Evolutionary conservation across 1,284 basidiomycete species (phyloP), one percentile per base, ranked within the genome.

Genomic region (Tranzscheliella williamsii): DNA sequence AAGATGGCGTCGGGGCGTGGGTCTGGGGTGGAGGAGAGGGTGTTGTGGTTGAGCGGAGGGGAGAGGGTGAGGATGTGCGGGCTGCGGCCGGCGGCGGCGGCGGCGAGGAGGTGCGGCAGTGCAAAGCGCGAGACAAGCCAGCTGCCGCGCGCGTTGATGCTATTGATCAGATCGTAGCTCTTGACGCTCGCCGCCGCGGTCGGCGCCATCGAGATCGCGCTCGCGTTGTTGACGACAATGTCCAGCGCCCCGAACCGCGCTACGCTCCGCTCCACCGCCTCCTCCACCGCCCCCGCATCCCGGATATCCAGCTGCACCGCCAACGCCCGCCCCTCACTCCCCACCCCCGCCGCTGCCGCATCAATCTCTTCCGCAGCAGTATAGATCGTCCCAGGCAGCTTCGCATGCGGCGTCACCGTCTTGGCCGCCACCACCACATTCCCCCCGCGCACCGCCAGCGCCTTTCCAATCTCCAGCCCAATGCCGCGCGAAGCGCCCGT

Each of bases 281-380:
- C 38, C 30, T 75, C 50, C 1, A 78, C 73, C 3, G 60, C 63
- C 6, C 35, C 27, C 0, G 51, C 69, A 39, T 75, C 52, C 0
- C 76, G 58, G n/a, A 78, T 70, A 37, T 78, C 76, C 12, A 78
- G 50, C 29, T 76, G 73, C 4, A 78, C 42, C 0, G 76, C 63
- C 5, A 76, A 50, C 1, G 68, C 73, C 13, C 44, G 41, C 0
- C 53, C 65, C 7, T 37, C 37, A 4, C 31, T 47, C 0, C 55
- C 44, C 4, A 41, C 29, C 4, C 38, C 15, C 6, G 43, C 37
- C 0, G 73, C 76, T 1, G 67, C 43, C 13, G 40, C 24, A 4
- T 66, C 39, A 24, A 78, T 63, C 44, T 77, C 76, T 5, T 70
- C 64, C 16, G 65, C 75, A 0, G 77, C 76, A 0, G 73, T 67